Percentiles rank a stretch among this genome's conserved stretches.
Conservation (phyloP, 106 monocot species). For the Allium cepa region DNA sequence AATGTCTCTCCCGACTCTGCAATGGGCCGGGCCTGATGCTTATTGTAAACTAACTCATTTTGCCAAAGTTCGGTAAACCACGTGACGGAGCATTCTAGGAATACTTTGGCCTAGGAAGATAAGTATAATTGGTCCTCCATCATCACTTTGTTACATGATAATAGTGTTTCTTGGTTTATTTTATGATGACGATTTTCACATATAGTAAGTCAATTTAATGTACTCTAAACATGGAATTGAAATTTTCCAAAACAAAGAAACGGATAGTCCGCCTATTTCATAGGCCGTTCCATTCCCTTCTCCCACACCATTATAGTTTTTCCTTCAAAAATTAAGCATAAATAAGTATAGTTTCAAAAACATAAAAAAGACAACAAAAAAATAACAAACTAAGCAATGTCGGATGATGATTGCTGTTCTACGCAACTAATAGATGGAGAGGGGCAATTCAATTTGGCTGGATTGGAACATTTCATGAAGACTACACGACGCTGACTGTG, state of each 20-base stretch:
- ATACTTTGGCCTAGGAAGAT: too few relatives aligned
- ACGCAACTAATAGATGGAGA: conserved; percentile 39
- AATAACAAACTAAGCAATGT: neutral
- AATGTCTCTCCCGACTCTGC: too few relatives aligned
- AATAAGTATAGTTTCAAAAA: neutral
- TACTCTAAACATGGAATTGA: too few relatives aligned
- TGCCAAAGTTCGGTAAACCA: too few relatives aligned
- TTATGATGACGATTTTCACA: too few relatives aligned
- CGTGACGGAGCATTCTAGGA: too few relatives aligned
- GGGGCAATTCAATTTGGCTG: conserved; percentile 27
- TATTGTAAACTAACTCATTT: too few relatives aligned
- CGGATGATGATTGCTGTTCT: conserved; percentile 14
- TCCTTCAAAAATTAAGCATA: neutral
- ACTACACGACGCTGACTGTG: conserved; percentile 15
- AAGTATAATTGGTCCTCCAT: too few relatives aligned
- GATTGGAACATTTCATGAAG: conserved; percentile 26
- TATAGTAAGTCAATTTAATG: too few relatives aligned
- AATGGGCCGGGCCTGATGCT: too few relatives aligned
- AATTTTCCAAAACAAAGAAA: neutral
- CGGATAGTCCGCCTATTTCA: neutral
- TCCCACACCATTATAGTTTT: neutral
- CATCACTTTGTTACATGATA: too few relatives aligned
- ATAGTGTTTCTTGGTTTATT: too few relatives aligned
- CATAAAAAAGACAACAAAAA: neutral
- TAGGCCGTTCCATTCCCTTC: neutral